A percentile compares a stretch with the other conserved stretches of the same genome.
Evolutionary conservation across 495 filamentous ascomycete genomes (phyloP).

Genomic region (Venustampulla echinocandica): DNA sequence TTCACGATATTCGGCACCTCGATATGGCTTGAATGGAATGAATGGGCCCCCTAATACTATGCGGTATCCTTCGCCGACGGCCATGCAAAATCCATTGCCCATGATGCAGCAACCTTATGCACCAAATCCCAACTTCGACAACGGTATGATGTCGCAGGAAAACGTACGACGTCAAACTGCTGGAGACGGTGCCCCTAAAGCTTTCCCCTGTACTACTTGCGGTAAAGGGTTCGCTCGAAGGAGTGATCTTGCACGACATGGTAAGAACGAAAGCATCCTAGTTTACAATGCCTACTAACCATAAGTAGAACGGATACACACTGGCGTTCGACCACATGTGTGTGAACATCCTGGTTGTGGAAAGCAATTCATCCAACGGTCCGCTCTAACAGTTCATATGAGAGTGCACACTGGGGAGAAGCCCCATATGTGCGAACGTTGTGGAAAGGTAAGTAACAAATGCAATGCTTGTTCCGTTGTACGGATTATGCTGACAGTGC

Average conservation of each 20-base stretch:
- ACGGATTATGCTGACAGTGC: conserved; percentile 15
- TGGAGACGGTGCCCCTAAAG: conserved; percentile 41
- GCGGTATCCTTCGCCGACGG: conserved; percentile 38
- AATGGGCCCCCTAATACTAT: conserved; percentile 12
- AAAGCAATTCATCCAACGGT: conserved; percentile 96
- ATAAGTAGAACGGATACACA: conserved; percentile 84
- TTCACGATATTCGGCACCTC: conserved; percentile 42
- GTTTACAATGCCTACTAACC: conserved; percentile 23
- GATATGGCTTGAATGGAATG: conserved; percentile 22
- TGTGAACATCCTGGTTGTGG: conserved; percentile 84
- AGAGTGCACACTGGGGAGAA: conserved; percentile 97
- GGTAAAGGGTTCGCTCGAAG: conserved; percentile 87
- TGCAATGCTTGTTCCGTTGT: conserved; percentile 5
- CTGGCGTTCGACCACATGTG: conserved; percentile 81
- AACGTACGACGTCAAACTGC: conserved; percentile 13
- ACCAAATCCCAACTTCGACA: conserved; percentile 28
- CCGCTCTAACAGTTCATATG: conserved; percentile 91
- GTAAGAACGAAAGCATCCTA: conserved; percentile 42
- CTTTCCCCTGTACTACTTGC: conserved; percentile 86
- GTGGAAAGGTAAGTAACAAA: conserved; percentile 68
- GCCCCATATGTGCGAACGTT: conserved; percentile 94
- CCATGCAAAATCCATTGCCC: conserved; percentile 47
- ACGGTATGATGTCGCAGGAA: conserved; percentile 24
- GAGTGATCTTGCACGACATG: conserved; percentile 91
- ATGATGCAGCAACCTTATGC: conserved; percentile 45